phyloP scores from a whole-genome alignment of 2,329 filamentous ascomycete genomes.

The Hypoxylon sp. region DNA sequence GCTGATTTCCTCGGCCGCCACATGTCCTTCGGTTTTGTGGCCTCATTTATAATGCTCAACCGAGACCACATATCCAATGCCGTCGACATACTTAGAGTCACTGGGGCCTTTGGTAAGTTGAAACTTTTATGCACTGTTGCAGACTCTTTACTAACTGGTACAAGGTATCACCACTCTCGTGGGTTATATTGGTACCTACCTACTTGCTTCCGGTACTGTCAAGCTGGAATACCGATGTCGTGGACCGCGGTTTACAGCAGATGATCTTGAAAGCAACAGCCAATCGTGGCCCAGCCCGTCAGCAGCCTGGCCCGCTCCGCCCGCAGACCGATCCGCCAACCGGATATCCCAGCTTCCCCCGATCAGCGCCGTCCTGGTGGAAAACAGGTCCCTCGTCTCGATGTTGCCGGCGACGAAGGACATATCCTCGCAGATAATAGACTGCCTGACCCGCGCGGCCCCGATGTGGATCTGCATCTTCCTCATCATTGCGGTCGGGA shows the following conservation, averaged over 20 bases:
- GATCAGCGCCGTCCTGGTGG: conserved; percentile 31
- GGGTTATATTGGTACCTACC: conserved; percentile 44
- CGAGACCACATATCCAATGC: conserved; percentile 46
- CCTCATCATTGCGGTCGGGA: conserved; percentile 43
- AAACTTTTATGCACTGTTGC: no score
- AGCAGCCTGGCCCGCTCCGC: conserved; percentile 42
- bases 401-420: conserved; percentile 13
- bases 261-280: conserved; percentile 43
- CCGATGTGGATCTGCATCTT: conserved; percentile 48
- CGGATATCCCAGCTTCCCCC: conserved; percentile 35
- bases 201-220: conserved; percentile 41
- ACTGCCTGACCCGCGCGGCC: conserved; percentile 42
- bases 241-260: conserved; percentile 22
- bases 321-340: conserved; percentile 30
- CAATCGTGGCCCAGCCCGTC: conserved; percentile 45
- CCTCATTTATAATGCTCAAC: conserved; percentile 50
- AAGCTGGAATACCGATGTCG: conserved; percentile 45
- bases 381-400: conserved; percentile 35
- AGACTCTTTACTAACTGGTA: conserved; percentile 11
- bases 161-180: conserved; percentile 46
- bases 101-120: conserved; percentile 47
- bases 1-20: conserved; percentile 50
- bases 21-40: conserved; percentile 52
- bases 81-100: conserved; percentile 44
- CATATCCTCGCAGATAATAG: conserved; percentile 22